Evolutionary conservation across 2,329 filamentous ascomycete genomes (phyloP).

Genomic region (Polytolypa hystricis): DNA sequence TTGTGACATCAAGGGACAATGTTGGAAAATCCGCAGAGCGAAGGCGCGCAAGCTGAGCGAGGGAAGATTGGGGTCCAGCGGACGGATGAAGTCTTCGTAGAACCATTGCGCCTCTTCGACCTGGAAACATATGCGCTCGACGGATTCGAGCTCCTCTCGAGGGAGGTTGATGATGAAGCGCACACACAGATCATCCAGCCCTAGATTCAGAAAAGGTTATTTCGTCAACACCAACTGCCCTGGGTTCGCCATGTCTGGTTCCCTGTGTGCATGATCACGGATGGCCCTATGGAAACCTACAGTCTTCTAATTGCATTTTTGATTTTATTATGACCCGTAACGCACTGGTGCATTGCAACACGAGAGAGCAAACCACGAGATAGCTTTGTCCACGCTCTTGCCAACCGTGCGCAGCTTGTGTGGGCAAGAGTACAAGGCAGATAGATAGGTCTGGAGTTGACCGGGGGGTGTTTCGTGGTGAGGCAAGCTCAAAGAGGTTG

Average conservation of each 20-base stretch:
- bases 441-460: no score
- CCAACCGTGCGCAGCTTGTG: no score
- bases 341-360: conserved; percentile 51
- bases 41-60: conserved; percentile 78
- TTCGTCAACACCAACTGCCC: neutral
- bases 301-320: conserved; percentile 84
- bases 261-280: neutral
- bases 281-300: conserved; percentile 38
- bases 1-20: conserved; percentile 76
- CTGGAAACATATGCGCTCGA: conserved; percentile 94
- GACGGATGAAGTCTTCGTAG: conserved; percentile 98
- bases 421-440: neutral
- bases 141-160: conserved; percentile 74
- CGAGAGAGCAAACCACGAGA: conserved; percentile 1
- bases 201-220: conserved; percentile 34
- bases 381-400: no score
- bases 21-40: conserved; percentile 81
- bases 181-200: conserved; percentile 95
- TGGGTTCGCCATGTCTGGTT: neutral
- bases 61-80: conserved; percentile 71
- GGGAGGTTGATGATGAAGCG: conserved; percentile 98
- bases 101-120: conserved; percentile 99
- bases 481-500: no score
- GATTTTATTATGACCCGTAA: conserved; percentile 57
- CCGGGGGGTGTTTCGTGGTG: no score